A percentile compares a stretch with the other conserved stretches of the same genome.
phyloP scores from a whole-genome alignment of 2,329 filamentous ascomycete genomes.

The Claviceps sp. region DNA sequence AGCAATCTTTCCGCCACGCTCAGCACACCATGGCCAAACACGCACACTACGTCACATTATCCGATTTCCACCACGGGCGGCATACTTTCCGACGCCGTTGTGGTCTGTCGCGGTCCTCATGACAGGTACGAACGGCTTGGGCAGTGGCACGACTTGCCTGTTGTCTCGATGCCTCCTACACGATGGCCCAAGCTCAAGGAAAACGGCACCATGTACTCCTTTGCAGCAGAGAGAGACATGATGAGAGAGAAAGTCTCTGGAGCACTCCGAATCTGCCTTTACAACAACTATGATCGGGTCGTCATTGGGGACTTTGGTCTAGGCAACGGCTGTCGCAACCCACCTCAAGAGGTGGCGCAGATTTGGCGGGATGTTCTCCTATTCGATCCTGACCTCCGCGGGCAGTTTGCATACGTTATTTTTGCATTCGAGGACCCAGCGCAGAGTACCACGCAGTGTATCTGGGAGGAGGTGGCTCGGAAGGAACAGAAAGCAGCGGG shows the following conservation, averaged over 20 bases:
- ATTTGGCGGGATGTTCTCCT: constrained; percentile 53
- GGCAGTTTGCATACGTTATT: constrained; percentile 46
- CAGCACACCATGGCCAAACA: constrained; percentile 42
- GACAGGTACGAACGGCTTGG: constrained; percentile 47
- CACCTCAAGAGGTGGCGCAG: constrained; percentile 49
- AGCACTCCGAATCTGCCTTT: constrained; percentile 55
- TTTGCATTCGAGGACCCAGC: constrained; percentile 49
- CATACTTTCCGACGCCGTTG: constrained; percentile 56
- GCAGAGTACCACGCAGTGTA: constrained; percentile 39
- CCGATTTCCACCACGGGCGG: constrained; percentile 58
- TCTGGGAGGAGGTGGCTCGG: constrained; percentile 42
- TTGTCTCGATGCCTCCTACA: constrained; percentile 61
- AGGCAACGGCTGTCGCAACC: constrained; percentile 50
- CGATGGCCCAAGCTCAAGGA: constrained; percentile 61
- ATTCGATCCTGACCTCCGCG: constrained; percentile 47
- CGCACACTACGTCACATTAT: constrained; percentile 41
- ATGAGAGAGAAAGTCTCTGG: constrained; percentile 61
- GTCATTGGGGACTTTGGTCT: constrained; percentile 53
- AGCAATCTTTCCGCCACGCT: constrained; percentile 61
- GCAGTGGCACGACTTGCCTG: constrained; percentile 46
- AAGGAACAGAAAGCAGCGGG: constrained; percentile 26
- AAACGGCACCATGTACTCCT: constrained; percentile 55
- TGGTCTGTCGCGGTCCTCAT: constrained; percentile 59
- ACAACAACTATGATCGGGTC: constrained; percentile 41
- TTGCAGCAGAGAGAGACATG: constrained; percentile 55